These are phyloP conservation scores for Ilex asprella DNA, from an alignment of 257 asterid genomes.

Conservation along the genomic window DNA sequence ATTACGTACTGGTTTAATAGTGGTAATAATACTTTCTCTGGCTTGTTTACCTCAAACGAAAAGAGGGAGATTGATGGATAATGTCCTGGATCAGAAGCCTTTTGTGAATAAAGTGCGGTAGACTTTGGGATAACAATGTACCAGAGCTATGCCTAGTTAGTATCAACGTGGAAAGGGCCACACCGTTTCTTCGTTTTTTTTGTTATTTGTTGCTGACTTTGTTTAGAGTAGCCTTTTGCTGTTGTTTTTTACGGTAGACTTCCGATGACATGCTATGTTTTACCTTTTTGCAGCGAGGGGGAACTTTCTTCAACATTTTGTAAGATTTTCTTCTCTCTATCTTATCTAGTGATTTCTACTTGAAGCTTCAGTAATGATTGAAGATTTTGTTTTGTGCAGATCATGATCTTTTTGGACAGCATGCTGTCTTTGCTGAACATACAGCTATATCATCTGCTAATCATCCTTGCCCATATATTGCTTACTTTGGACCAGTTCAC, in stretches of 20 bases:
- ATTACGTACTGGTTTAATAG: too few relatives aligned
- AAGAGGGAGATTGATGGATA: too few relatives aligned
- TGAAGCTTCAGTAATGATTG: slow-evolving; percentile 16
- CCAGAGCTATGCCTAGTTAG: too few relatives aligned
- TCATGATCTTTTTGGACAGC: slow-evolving; percentile 64
- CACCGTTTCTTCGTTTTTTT: too few relatives aligned
- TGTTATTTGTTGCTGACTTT: too few relatives aligned
- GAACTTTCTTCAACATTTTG: slow-evolving; percentile 69
- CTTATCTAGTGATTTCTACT: slow-evolving; percentile 13
- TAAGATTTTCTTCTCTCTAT: slow-evolving; percentile 35
- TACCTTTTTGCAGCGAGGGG: slow-evolving; percentile 60
- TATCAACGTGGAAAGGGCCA: too few relatives aligned
- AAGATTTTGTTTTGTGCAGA: slow-evolving; percentile 36
- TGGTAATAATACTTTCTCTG: too few relatives aligned
- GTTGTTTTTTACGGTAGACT: slow-evolving; percentile 11
- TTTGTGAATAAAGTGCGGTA: too few relatives aligned
- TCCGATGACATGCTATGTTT: slow-evolving; percentile 19
- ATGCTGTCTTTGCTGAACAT: slow-evolving; percentile 59
- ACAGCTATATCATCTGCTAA: slow-evolving; percentile 58
- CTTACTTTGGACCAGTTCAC: slow-evolving; percentile 75
- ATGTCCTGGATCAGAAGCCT: too few relatives aligned
- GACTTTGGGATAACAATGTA: too few relatives aligned
- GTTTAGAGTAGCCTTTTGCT: neutral
- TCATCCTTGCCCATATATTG: slow-evolving; percentile 79
- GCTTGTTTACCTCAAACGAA: too few relatives aligned